Percentiles rank a stretch among this genome's conserved stretches.
These are phyloP conservation scores for Penicillium subrubescens DNA, from an alignment of 495 filamentous ascomycete genomes.

Conservation along the genomic window DNA sequence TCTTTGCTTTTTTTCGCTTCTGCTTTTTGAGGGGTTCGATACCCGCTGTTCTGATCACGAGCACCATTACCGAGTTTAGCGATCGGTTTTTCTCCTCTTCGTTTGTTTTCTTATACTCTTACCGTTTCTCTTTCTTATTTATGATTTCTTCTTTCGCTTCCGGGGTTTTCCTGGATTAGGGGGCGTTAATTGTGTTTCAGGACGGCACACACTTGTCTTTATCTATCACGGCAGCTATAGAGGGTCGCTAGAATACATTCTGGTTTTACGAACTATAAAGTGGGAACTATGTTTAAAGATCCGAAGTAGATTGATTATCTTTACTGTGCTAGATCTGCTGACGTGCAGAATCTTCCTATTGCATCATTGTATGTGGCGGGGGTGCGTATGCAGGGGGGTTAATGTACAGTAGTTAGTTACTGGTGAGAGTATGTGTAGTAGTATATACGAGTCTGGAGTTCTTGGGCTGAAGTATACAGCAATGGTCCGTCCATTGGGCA, in stretches of 20 bases:
- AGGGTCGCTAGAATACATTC: background rate
- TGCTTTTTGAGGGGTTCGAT: constrained; percentile 4
- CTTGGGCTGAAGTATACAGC: background rate
- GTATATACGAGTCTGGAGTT: background rate
- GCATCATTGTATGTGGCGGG: background rate
- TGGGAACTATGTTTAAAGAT: background rate
- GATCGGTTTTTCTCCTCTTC: background rate
- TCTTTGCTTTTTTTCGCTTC: constrained; percentile 14
- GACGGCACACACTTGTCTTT: background rate
- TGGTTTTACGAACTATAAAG: background rate
- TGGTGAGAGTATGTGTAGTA: no score
- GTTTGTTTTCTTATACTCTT: background rate
- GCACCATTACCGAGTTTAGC: constrained; percentile 20
- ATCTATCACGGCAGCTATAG: background rate
- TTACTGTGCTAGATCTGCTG: background rate
- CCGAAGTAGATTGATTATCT: background rate
- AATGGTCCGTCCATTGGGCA: background rate
- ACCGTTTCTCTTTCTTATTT: background rate
- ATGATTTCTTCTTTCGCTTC: background rate
- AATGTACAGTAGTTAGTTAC: no score
- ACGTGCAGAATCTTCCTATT: background rate
- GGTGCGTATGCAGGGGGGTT: background rate
- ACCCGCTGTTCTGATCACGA: constrained; percentile 9
- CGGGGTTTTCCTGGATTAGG: background rate
- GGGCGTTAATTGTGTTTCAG: background rate